Evolutionary conservation across 768 basidiomycete genomes (phyloP).

Genomic region (Gautieria morchelliformis): DNA sequence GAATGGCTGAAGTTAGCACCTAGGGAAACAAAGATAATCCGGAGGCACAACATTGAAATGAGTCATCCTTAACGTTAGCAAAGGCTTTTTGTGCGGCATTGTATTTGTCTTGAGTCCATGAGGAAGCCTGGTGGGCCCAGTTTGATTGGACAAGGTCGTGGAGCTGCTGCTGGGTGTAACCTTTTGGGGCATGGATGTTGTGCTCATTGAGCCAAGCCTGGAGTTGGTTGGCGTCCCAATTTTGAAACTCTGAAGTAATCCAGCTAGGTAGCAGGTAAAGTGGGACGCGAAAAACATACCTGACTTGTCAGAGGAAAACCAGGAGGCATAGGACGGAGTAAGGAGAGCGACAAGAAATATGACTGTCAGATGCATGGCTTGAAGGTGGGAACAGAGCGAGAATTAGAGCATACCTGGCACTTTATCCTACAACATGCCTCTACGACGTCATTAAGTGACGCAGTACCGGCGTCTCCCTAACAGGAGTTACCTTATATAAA

Average conservation of each 20-base stretch:
- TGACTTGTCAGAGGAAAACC: conserved; percentile 39
- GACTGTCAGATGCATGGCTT: conserved; percentile 22
- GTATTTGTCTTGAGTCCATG: conserved; percentile 60
- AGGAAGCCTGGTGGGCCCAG: conserved; percentile 35
- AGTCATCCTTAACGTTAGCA: conserved; percentile 22
- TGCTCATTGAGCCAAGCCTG: conserved; percentile 62
- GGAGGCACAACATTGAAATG: conserved; percentile 27
- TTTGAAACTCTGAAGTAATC: conserved; percentile 24
- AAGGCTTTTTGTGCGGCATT: conserved; percentile 54
- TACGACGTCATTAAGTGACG: neutral
- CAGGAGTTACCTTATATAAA: no score
- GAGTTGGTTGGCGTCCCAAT: conserved; percentile 60
- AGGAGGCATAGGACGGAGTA: conserved; percentile 35
- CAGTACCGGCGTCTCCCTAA: neutral
- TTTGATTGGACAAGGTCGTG: conserved; percentile 47
- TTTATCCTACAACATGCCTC: neutral
- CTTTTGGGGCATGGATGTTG: conserved; percentile 44
- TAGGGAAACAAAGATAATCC: conserved; percentile 19
- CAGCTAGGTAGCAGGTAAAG: neutral
- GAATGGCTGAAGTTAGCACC: conserved; percentile 35
- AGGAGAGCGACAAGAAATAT: conserved; percentile 24
- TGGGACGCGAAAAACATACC: conserved; percentile 12
- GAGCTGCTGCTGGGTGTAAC: conserved; percentile 31
- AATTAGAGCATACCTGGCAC: neutral
- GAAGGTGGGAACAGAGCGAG: neutral